Evolutionary conservation across 192 early-diverging fungal genomes (phyloP).

Genomic region (Dissophora globulifera): DNA sequence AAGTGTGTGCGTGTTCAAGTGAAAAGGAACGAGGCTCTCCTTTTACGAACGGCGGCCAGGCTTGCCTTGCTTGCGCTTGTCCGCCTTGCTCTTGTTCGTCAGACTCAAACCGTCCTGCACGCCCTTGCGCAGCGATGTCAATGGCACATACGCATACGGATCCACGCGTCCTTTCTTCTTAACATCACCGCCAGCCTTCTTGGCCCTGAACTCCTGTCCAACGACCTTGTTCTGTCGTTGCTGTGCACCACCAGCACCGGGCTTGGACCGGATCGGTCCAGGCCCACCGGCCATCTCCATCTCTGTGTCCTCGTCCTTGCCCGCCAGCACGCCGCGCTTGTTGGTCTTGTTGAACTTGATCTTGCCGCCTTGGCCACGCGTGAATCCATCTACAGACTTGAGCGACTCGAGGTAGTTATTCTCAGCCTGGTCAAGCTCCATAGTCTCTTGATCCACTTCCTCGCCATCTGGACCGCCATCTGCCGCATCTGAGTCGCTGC

Average conservation of each 20-base stretch:
- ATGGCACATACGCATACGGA: constrained; percentile 96
- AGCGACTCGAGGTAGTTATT: constrained; percentile 89
- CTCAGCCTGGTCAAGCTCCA: constrained; percentile 64
- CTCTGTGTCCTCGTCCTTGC: constrained; percentile 74
- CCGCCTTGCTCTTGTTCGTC: constrained; percentile 49
- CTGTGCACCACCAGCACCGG: constrained; percentile 43
- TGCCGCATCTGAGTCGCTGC: constrained; percentile 58
- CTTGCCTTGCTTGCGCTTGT: constrained; percentile 48
- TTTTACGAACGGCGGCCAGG: constrained; percentile 32
- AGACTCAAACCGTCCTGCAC: constrained; percentile 36
- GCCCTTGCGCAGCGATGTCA: constrained; percentile 61
- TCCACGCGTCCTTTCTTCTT: constrained; percentile 87
- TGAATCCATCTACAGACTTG: constrained; percentile 84
- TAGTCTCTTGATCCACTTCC: constrained; percentile 46
- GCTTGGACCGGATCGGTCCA: constrained; percentile 51
- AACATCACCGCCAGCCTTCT: constrained; percentile 93
- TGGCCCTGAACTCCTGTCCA: constrained; percentile 85
- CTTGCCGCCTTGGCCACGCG: constrained; percentile 80
- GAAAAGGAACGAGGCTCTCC: too few species aligned
- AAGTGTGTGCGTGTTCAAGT: too few species aligned
- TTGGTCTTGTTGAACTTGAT: constrained; percentile 92
- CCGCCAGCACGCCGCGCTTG: constrained; percentile 63
- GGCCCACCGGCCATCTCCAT: constrained; percentile 41
- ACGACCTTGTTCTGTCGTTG: constrained; percentile 59
- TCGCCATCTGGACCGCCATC: constrained; percentile 32